phyloP scores from a whole-genome alignment of 768 basidiomycete species.

The Pleurotus pulmonarius region DNA sequence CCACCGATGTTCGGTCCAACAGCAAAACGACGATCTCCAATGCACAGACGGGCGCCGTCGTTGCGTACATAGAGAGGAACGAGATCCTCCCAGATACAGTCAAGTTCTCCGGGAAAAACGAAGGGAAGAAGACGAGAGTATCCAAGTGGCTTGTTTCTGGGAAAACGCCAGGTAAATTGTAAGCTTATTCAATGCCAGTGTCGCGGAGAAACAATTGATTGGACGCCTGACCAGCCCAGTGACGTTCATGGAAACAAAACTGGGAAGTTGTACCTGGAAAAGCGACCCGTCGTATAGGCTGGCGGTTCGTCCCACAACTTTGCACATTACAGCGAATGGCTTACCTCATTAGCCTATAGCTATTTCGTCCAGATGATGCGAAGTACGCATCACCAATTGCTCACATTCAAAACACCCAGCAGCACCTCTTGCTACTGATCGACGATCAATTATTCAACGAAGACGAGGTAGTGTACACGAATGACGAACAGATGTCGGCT shows the following conservation, averaged over 20 bases:
- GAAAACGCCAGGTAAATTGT: conserved; percentile 3
- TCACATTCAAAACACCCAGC: neutral
- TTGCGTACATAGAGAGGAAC: neutral
- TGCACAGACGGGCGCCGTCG: neutral
- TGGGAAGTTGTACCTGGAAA: conserved; percentile 1
- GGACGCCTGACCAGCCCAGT: neutral
- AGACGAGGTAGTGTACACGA: neutral
- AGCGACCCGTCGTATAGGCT: conserved; percentile 2
- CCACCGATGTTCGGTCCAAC: conserved; percentile 1
- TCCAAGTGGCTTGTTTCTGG: neutral
- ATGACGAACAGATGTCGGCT: neutral
- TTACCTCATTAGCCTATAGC: neutral
- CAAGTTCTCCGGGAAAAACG: neutral
- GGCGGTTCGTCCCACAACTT: neutral
- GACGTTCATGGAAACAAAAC: conserved; percentile 3
- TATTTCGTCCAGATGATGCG: conserved; percentile 1
- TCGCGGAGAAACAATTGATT: neutral
- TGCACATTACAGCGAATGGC: neutral
- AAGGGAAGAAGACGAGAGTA: neutral
- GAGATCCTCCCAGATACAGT: conserved; percentile 5
- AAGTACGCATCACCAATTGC: neutral
- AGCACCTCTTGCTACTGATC: neutral
- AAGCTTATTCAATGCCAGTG: neutral
- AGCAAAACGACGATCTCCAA: neutral
- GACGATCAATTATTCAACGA: neutral